These are phyloP conservation scores for Trapa incisa DNA, from an alignment of 345 rosid genomes.

Conservation along the genomic window DNA sequence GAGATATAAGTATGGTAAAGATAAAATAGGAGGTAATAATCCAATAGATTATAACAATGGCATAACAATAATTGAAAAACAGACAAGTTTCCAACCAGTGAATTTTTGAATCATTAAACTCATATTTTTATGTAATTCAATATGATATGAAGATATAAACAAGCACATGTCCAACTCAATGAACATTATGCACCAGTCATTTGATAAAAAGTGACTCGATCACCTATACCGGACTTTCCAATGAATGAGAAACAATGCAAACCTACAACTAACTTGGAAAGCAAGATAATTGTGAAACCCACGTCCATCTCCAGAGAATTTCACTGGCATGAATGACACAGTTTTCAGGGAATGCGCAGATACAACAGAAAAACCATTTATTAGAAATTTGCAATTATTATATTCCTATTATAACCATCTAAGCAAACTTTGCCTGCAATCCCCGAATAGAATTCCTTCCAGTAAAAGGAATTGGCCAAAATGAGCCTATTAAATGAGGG, in stretches of 20 bases:
- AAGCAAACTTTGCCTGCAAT: background rate
- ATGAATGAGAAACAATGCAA: background rate
- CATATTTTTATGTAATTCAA: background rate
- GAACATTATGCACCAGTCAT: background rate
- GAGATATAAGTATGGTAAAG: slow-evolving; percentile 15
- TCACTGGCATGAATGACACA: background rate
- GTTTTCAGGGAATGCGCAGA: background rate
- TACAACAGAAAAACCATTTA: background rate
- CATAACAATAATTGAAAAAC: background rate
- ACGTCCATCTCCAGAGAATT: background rate
- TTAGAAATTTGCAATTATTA: background rate
- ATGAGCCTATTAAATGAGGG: background rate
- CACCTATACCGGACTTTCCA: background rate
- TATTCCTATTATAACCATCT: background rate
- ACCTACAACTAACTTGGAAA: background rate
- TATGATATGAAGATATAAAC: background rate
- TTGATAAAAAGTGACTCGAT: background rate
- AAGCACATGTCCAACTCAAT: background rate
- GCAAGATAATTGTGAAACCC: background rate
- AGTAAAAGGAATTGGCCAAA: background rate
- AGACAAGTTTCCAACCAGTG: background rate
- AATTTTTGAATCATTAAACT: background rate
- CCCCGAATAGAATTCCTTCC: background rate
- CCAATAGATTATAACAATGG: background rate
- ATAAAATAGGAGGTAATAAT: background rate